These are phyloP conservation scores for Phaseolus lunatus DNA, from an alignment of 306 rosid genomes.

Conservation along the genomic window DNA sequence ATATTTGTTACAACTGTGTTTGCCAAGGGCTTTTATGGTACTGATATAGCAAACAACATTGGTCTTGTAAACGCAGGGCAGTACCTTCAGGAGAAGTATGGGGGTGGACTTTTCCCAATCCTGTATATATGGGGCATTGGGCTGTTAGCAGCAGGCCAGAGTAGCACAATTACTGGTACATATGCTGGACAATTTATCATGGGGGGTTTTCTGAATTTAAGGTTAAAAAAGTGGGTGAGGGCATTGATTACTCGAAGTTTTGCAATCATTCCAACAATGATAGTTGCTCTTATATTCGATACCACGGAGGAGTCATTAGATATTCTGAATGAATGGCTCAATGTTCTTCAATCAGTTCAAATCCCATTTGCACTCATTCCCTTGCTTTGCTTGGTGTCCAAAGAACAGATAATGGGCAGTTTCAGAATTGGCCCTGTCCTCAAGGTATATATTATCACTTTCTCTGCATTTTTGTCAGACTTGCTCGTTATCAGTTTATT, in stretches of 20 bases:
- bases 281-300: slow-evolving; percentile 84
- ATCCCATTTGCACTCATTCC: slow-evolving; percentile 98
- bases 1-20: slow-evolving; percentile 91
- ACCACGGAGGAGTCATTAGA: slow-evolving; percentile 76
- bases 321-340: slow-evolving; percentile 93
- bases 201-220: slow-evolving; percentile 92
- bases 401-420: slow-evolving; percentile 90
- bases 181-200: slow-evolving; percentile 99
- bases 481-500: neutral
- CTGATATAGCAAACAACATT: slow-evolving; percentile 72
- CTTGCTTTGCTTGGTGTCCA: slow-evolving; percentile 88
- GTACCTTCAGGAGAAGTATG: slow-evolving; percentile 88
- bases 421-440: slow-evolving; percentile 81
- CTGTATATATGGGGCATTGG: slow-evolving; percentile 95
- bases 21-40: slow-evolving; percentile 88
- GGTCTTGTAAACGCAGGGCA: slow-evolving; percentile 95
- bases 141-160: slow-evolving; percentile 94
- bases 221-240: slow-evolving; percentile 92
- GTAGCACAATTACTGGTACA: slow-evolving; percentile 98
- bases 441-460: slow-evolving; percentile 61
- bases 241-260: slow-evolving; percentile 88
- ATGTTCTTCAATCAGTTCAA: slow-evolving; percentile 95
- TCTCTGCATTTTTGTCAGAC: slow-evolving; percentile 31
- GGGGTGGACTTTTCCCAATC: slow-evolving; percentile 88
- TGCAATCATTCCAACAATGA: slow-evolving; percentile 88